A percentile compares a stretch with the other conserved stretches of the same genome.
Conservation (phyloP, 2,329 filamentous ascomycete species). For the Aspergillus awamori region DNA sequence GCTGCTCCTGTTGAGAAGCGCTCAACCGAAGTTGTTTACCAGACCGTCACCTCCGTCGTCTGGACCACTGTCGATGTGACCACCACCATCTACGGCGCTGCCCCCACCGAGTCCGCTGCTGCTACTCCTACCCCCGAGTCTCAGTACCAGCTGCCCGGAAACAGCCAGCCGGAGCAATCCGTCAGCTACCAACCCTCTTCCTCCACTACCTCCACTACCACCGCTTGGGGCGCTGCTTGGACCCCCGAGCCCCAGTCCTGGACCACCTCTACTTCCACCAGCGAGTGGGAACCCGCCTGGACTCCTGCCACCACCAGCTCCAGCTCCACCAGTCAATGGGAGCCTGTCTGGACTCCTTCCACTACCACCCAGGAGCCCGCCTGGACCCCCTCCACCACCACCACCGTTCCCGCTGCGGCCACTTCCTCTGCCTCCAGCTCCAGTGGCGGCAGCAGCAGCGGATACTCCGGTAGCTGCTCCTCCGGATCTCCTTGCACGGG, state of each 20-base stretch:
- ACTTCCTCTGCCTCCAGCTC: constrained; percentile 6
- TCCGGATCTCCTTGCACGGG: constrained; percentile 49
- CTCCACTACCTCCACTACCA: constrained; percentile 15
- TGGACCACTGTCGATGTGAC: constrained; percentile 54
- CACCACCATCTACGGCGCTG: constrained; percentile 49
- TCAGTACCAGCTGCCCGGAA: background rate
- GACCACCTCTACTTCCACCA: background rate
- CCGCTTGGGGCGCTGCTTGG: constrained; percentile 7
- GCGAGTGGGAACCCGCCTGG: background rate
- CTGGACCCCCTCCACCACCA: constrained; percentile 11
- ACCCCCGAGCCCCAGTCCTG: constrained; percentile 18
- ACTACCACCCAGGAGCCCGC: background rate
- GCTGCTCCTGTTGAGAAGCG: constrained; percentile 42
- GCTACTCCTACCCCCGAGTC: constrained; percentile 23
- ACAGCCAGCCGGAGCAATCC: constrained; percentile 4
- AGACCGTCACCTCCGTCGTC: constrained; percentile 52
- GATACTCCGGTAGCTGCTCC: constrained; percentile 31
- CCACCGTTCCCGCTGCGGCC: background rate
- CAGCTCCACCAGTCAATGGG: background rate
- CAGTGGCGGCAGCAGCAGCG: constrained; percentile 19
- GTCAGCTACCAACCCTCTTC: constrained; percentile 3
- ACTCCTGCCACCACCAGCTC: constrained; percentile 6
- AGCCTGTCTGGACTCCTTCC: constrained; percentile 9
- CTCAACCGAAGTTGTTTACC: constrained; percentile 48
- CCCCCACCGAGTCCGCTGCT: constrained; percentile 20